Base-by-base conservation (phyloP, 352 stramenopile genomes). In the Pseudoperonospora humuli region DNA sequence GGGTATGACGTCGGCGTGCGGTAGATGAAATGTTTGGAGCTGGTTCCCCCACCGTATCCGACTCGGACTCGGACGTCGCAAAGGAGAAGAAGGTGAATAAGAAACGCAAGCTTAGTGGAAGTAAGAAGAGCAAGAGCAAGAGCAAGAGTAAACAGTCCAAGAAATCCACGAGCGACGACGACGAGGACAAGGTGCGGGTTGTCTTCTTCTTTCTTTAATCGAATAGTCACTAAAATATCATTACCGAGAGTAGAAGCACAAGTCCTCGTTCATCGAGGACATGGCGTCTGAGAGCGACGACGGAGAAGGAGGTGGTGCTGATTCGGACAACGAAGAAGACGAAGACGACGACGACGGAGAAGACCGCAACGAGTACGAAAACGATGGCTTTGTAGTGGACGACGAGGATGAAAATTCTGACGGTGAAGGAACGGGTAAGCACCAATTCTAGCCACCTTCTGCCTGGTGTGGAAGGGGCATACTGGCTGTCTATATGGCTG, bases 311-410 rank as follows among this genome's bases (percentile, higher is more conserved):
- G 31, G 47, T 18, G 70, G 59, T 21, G 57, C 48, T 14, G 64
- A 78, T 44, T 81, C 64, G 15, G 79, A 89, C 34, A 70, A 87
- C 14, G 74, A 76, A 3, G 72, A 86, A 15, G 74, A 86, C 9
- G 75, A 90, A 3, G 74, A 83, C 1, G 82, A 93, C n/a, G 81
- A 94, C 11, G 80, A 92, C 2, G 75, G 67, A 11, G 82, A 88
- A 50, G 82, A 87, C 48, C 83, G 80, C 51, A 90, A 95, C 45
- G 79, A 91, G 58, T 95, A 95, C 55, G 81, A 92, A 44, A 85
- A 86, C 40, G 83, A 95, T 45, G 83, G 83, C 15, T 95, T 95
- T 39, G 77, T 95, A 11, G 83, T 95, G 20, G 82, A 86, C 20
- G 82, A 93, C 19, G 51, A 66, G 15, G 78, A 91, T 18, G 74